Percentiles rank a stretch among this genome's conserved stretches.
These are phyloP conservation scores for Salix koriyanagi DNA, from an alignment of 345 rosid genomes.

Conservation along the genomic window DNA sequence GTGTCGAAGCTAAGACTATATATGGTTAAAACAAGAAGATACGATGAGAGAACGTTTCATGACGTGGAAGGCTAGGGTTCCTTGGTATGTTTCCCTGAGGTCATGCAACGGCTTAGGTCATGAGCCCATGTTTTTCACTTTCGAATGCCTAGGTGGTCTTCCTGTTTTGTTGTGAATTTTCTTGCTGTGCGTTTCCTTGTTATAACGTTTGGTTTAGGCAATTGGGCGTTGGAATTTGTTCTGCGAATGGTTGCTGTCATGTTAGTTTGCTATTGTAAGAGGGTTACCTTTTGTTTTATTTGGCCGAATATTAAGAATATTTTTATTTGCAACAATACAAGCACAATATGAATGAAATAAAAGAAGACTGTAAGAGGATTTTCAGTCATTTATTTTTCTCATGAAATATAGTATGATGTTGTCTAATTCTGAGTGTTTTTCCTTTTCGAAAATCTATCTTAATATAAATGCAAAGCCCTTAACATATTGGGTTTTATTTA, in stretches of 20 bases:
- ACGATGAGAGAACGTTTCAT: neutral
- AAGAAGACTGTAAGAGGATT: neutral
- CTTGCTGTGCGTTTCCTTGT: neutral
- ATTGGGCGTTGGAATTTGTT: conserved; percentile 15
- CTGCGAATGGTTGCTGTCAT: conserved; percentile 13
- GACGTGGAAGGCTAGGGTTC: neutral
- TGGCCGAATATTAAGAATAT: neutral
- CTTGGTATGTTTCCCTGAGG: conserved; percentile 20
- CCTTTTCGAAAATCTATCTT: neutral
- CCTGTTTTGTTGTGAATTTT: conserved; percentile 8
- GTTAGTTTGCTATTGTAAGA: conserved; percentile 13
- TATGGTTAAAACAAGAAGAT: neutral
- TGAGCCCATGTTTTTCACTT: neutral
- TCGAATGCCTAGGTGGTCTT: conserved; percentile 8
- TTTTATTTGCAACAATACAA: neutral
- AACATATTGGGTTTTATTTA: no score
- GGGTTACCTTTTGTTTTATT: conserved; percentile 1
- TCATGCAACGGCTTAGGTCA: conserved; percentile 18
- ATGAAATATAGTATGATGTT: no score
- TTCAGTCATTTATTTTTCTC: no score
- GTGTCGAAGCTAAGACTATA: neutral
- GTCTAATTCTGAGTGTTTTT: neutral
- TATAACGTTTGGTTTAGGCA: conserved; percentile 19
- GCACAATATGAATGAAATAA: neutral
- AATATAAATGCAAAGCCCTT: no score